phyloP scores from a whole-genome alignment of 169 alveolate species.

The Pseudocohnilembus persalinus region DNA sequence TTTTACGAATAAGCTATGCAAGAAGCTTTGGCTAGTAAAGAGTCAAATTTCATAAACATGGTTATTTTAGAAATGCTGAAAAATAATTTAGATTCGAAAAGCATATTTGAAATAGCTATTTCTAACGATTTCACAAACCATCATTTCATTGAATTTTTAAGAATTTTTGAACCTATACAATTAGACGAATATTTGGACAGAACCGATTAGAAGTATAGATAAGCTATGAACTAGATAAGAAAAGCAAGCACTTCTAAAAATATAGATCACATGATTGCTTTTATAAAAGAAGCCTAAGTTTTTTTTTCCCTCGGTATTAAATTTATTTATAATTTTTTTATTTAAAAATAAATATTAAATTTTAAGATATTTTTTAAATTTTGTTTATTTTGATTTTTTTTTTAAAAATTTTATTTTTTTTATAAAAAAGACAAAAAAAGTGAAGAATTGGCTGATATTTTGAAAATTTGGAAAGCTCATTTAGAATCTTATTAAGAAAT shows the following conservation, averaged over 20 bases:
- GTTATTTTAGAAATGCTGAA: slow-evolving; percentile 30
- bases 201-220: neutral
- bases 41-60: slow-evolving; percentile 27
- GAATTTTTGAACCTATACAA: slow-evolving; percentile 19
- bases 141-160: slow-evolving; percentile 16
- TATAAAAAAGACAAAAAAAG: no score
- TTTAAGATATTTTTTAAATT: no score
- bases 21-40: slow-evolving; percentile 28
- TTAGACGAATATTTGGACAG: slow-evolving; percentile 9
- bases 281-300: neutral
- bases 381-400: no score
- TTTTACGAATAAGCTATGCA: slow-evolving; percentile 31
- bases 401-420: no score
- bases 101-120: slow-evolving; percentile 22
- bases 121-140: neutral
- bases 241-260: neutral
- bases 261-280: neutral
- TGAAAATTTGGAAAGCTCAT: neutral
- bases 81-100: slow-evolving; percentile 9
- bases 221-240: neutral
- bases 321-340: no score
- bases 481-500: neutral
- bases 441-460: no score
- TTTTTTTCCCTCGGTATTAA: neutral
- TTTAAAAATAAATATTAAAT: no score